phyloP scores from a whole-genome alignment of 1,284 basidiomycete genomes.

The Lentinula novae-zelandiae region DNA sequence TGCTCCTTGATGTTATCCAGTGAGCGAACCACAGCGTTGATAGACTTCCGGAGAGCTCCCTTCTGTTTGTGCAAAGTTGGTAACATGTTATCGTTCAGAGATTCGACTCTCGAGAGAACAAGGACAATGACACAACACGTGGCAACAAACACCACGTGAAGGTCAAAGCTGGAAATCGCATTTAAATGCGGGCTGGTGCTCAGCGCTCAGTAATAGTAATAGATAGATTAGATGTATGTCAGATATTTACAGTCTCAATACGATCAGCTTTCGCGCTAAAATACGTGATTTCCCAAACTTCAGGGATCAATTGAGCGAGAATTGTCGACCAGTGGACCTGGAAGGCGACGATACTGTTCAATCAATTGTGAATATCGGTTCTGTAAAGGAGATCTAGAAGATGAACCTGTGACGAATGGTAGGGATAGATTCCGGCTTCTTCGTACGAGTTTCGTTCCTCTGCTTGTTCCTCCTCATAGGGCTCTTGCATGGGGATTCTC shows the following conservation, averaged over 20 bases:
- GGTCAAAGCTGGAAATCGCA: neutral
- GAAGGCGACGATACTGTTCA: neutral
- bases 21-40: conserved; percentile 39
- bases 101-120: neutral
- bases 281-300: neutral
- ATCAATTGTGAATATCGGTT: neutral
- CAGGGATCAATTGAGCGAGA: neutral
- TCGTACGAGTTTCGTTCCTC: neutral
- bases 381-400: neutral
- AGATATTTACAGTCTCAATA: too few relatives aligned
- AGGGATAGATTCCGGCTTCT: neutral
- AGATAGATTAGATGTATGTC: too few relatives aligned
- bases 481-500: neutral
- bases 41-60: conserved; percentile 45
- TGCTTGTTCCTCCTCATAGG: neutral
- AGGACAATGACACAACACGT: neutral
- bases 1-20: conserved; percentile 52
- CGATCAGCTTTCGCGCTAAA: too few relatives aligned
- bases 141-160: neutral
- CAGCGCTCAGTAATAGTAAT: too few relatives aligned
- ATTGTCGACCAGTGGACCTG: neutral
- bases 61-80: conserved; percentile 42
- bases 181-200: too few relatives aligned
- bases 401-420: neutral
- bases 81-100: neutral